Evolutionary conservation across 1,284 basidiomycete genomes (phyloP), one percentile per base, ranked within the genome.

Genomic region (Coniferiporia sulphurascens): DNA sequence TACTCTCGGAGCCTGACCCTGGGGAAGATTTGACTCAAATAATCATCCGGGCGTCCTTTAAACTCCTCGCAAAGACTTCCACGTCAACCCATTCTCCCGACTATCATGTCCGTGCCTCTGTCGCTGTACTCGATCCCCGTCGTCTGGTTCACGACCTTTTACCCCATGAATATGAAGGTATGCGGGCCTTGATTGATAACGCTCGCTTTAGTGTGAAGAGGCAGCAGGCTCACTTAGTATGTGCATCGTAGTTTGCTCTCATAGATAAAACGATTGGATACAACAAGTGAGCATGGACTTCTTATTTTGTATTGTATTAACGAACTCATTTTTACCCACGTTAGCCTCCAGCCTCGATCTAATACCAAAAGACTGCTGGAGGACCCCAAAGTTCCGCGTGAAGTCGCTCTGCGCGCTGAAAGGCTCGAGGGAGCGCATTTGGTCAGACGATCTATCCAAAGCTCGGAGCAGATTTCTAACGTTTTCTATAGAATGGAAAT

Each of bases 101-200:
- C 53, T 13, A 41, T 62, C 15, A 41, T 62, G 41, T 15, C 48
- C 22, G 54, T 60, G 12, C 60, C 64, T 12, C 57, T 64, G 4
- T 65, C 65, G 3, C 35, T 66, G 35, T 65, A 66, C 49, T 65
- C 65, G 13, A 65, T 65, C 48, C 65, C 64, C 3, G 38, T 62
- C 5, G 62, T 64, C 15, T 66, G 62, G 60, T 52, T 57, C 38
- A 66, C 62, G 9, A 44, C 62, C 12, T 65, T 64, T 45, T 62
- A 63, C 43, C 64, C 65, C 10, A 59, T 59, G 55, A 64, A 53
- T 41, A 32, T 60, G 34, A 65, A 63, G 62, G 63, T 59, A 32
- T 15, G 44, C 27, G 27, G 27, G 27, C 21, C 46, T 35, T 35
- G 3, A 41, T 48, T 4, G 3, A 22, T 41, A 15, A 43, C 17